Conservation (phyloP, 169 alveolate species). For the Babesia ovis region DNA sequence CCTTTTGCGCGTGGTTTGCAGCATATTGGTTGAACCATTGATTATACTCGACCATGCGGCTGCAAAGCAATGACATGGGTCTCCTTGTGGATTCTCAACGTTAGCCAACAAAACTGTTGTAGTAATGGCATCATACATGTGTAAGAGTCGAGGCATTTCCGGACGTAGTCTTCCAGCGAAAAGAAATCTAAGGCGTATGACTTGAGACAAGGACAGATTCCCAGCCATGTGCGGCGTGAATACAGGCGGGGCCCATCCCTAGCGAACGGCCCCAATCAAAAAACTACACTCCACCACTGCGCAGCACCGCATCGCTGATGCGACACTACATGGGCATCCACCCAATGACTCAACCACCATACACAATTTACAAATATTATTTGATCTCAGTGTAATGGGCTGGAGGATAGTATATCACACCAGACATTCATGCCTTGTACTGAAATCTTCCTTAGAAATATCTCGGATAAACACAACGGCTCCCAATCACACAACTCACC, state of each 20-base stretch:
- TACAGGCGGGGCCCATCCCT: not conserved
- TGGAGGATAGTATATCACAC: constrained; percentile 16
- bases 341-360: not conserved
- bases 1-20: constrained; percentile 29
- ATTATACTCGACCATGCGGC: constrained; percentile 52
- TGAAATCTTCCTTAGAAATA: constrained; percentile 29
- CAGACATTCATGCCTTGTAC: constrained; percentile 50
- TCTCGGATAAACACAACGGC: constrained; percentile 25
- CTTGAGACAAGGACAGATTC: not conserved
- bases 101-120: constrained; percentile 70
- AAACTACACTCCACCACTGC: not conserved
- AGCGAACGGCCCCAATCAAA: not conserved
- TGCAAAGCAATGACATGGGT: constrained; percentile 54
- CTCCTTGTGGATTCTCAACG: constrained; percentile 67
- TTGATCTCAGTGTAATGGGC: constrained; percentile 2
- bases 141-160: constrained; percentile 71
- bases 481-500: constrained; percentile 66
- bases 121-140: constrained; percentile 72
- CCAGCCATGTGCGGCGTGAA: constrained; percentile 1
- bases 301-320: not conserved
- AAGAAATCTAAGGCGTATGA: constrained; percentile 46
- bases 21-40: constrained; percentile 21
- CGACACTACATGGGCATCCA: not conserved
- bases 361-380: not conserved
- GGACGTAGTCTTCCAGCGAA: constrained; percentile 57